These are phyloP conservation scores for Fusarium haematococcum DNA, from an alignment of 2,329 filamentous ascomycete genomes.

Conservation along the genomic window DNA sequence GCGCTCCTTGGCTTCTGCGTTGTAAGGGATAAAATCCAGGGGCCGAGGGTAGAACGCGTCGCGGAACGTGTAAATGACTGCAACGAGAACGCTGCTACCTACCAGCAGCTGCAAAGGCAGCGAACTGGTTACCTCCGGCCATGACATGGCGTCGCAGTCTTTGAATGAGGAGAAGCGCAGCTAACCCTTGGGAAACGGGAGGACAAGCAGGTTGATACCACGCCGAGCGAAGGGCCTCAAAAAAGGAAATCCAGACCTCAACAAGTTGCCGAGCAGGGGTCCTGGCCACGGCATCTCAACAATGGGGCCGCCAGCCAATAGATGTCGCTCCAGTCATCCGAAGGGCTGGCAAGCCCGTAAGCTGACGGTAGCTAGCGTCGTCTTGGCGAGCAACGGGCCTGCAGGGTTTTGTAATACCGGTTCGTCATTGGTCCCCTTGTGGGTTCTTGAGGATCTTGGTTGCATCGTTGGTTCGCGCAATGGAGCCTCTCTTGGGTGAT, in stretches of 20 bases:
- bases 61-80: slow-evolving; percentile 17
- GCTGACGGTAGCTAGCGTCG: not conserved
- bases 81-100: slow-evolving; percentile 7
- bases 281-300: not conserved
- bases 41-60: slow-evolving; percentile 19
- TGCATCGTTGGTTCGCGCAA: not conserved
- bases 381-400: not conserved
- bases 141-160: not conserved
- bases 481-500: not conserved
- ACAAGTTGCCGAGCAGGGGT: not conserved
- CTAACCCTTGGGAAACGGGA: not conserved
- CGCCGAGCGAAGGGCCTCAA: not conserved
- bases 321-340: not conserved
- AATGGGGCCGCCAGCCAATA: not conserved
- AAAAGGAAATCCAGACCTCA: not conserved
- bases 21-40: slow-evolving; percentile 23
- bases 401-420: not conserved
- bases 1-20: slow-evolving; percentile 21
- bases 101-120: not conserved
- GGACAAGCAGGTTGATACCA: not conserved
- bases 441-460: not conserved
- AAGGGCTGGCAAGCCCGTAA: not conserved
- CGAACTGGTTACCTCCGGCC: not conserved
- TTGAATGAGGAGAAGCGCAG: not conserved
- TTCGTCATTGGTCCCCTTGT: not conserved